Evolutionary conservation across 2,329 filamentous ascomycete genomes (phyloP), one percentile per base, ranked within the genome.

Genomic region (Cylindrodendrum hubeiense): DNA sequence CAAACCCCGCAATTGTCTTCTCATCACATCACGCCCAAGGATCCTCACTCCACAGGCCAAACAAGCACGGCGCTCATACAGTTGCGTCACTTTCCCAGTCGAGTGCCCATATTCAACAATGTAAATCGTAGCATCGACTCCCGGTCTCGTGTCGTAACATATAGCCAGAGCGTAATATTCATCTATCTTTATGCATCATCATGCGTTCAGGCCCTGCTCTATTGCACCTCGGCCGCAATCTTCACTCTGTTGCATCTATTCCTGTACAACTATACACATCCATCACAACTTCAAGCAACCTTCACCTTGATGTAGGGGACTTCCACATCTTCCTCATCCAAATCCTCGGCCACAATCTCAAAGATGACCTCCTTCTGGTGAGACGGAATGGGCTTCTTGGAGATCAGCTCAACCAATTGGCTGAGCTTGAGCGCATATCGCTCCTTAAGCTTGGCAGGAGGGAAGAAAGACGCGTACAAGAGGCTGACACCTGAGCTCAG

Each of bases 311-410:
- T 93, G 79, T 97, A 98, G 4, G 96, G 96, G 71, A 98, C 92
- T 82, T 99, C 96, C 2, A 98, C 95, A 79, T 99, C 96, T 82
- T 98, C 94, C 68, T 93, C 95, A 4, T 89, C 91, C 76, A 89
- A 84, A 77, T 98, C 96, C 78, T 98, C 95, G 0, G 92, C 93
- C 7, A 96, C 97, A 71, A 98, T 92, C 84, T 98, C 96, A 77
- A 98, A 97, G 74, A 98, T 98, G 68, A 98, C 89, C 75, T 97
- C 95, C 86, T 93, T 96, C 83, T 97, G 94, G 78, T 98, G 95
- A 4, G 89, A 87, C 0, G 96, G 95, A 63, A 99, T 91, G 2
- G 91, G 87, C 85, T 97, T 98, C 86, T 95, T 97, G 67, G 93
- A 97, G 68, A 99, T 92, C 49, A 88, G 89, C 82, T 95, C 93